Percentiles rank a stretch among this genome's conserved stretches.
These are phyloP conservation scores for Porphyra umbilicalis DNA, from an alignment of 31 red algal genomes.

Conservation along the genomic window DNA sequence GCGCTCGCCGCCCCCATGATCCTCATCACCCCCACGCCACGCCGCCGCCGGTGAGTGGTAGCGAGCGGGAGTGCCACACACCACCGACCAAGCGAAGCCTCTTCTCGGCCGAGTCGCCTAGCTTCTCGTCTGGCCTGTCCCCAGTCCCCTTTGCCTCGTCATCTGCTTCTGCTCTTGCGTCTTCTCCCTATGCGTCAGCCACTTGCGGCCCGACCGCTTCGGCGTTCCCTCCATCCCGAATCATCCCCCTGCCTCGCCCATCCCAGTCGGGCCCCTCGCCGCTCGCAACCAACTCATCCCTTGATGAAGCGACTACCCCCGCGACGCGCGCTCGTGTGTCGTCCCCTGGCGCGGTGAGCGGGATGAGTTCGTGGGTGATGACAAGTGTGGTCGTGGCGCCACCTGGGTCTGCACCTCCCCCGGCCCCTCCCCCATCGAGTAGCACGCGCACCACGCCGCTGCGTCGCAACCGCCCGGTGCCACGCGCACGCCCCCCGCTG, in stretches of 20 bases:
- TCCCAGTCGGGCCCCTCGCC: no score
- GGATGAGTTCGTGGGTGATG: neutral
- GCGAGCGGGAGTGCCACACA: neutral
- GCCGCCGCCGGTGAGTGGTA: neutral
- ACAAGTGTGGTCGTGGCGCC: neutral
- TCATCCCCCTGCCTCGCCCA: no score
- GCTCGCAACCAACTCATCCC: no score
- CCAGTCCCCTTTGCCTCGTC: neutral
- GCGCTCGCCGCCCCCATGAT: neutral
- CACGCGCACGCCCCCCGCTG: neutral
- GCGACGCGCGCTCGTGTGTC: no score
- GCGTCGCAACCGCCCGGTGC: neutral
- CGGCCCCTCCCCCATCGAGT: neutral
- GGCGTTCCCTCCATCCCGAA: no score
- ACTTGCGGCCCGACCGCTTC: no score
- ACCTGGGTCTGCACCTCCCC: neutral
- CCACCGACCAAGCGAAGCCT: neutral
- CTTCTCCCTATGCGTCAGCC: neutral
- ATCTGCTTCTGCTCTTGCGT: neutral
- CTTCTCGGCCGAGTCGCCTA: neutral
- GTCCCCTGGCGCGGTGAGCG: no score
- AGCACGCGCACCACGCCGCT: neutral
- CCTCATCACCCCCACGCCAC: neutral
- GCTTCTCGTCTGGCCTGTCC: conserved; percentile 1
- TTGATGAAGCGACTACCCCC: no score